Conservation (phyloP, 2,329 filamentous ascomycete species). For the Mycosphaerella arachidis region DNA sequence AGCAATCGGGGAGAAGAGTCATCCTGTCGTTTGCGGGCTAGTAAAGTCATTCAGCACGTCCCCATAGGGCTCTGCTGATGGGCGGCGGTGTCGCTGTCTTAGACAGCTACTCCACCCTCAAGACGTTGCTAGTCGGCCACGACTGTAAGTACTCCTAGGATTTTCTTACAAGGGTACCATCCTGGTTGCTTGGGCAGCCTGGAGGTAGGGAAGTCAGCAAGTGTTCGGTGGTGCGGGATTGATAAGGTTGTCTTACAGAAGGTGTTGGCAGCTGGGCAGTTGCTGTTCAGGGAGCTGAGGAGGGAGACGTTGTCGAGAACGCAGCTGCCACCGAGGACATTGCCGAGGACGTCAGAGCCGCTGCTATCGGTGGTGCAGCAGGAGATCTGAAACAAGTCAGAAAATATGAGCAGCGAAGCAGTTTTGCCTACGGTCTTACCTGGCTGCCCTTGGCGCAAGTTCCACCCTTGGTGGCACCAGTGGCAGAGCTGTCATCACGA, state of each 20-base stretch:
- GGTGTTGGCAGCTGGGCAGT: slow-evolving; percentile 14
- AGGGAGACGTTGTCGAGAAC: slow-evolving; percentile 5
- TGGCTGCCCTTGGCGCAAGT: neutral
- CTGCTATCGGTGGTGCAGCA: slow-evolving; percentile 14
- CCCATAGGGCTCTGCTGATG: too few species aligned
- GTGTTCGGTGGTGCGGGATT: neutral
- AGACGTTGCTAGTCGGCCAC: too few species aligned
- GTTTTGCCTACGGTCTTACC: neutral
- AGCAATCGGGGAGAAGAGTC: too few species aligned
- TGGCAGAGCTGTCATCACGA: neutral
- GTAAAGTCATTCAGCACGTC: too few species aligned
- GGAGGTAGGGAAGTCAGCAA: too few species aligned
- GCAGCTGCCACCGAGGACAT: slow-evolving; percentile 13
- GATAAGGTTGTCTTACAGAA: slow-evolving; percentile 14
- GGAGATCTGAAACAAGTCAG: slow-evolving; percentile 3
- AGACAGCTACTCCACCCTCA: too few species aligned
- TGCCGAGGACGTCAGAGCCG: slow-evolving; percentile 4
- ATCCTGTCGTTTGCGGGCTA: too few species aligned
- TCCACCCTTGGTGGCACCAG: neutral
- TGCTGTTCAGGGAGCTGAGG: slow-evolving; percentile 3
- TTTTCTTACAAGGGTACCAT: neutral
- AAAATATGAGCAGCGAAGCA: too few species aligned
- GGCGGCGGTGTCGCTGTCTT: too few species aligned
- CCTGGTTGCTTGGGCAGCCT: neutral
- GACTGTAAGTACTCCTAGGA: too few species aligned